Percentiles rank a stretch among this genome's conserved stretches.
Evolutionary conservation across 1,284 basidiomycete species (phyloP).

Genomic region (Grifola frondosa): DNA sequence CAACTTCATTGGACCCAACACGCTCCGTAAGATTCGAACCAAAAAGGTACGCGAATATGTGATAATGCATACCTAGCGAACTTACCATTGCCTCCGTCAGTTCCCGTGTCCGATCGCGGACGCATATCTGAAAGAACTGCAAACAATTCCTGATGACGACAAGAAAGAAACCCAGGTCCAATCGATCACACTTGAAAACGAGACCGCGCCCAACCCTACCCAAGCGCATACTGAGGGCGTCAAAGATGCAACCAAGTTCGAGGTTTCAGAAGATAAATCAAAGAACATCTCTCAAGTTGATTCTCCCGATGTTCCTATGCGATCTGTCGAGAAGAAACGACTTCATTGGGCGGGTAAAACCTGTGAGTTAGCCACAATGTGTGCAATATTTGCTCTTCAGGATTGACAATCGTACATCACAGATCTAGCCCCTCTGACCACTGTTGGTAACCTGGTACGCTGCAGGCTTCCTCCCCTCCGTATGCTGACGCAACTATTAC

Average conservation of each 20-base stretch:
- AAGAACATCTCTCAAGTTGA: conserved; percentile 43
- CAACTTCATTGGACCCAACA: conserved; percentile 66
- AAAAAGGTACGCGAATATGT: conserved; percentile 54
- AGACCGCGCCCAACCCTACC: conserved; percentile 6
- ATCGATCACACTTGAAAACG: not conserved
- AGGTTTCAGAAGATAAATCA: conserved; percentile 3
- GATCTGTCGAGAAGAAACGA: conserved; percentile 84
- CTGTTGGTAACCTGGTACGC: conserved; percentile 88
- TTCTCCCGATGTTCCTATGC: conserved; percentile 64
- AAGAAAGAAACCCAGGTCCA: conserved; percentile 27
- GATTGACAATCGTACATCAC: conserved; percentile 5
- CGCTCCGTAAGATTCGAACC: conserved; percentile 58
- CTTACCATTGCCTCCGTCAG: conserved; percentile 33
- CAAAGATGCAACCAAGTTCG: not conserved
- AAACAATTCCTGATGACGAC: conserved; percentile 39
- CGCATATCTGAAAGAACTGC: conserved; percentile 66
- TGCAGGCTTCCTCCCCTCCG: not conserved
- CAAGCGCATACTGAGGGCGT: conserved; percentile 33
- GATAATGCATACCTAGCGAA: not conserved
- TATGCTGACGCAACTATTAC: not conserved
- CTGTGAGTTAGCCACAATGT: conserved; percentile 48
- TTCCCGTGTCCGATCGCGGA: conserved; percentile 68
- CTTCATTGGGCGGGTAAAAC: conserved; percentile 87
- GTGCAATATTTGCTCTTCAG: not conserved
- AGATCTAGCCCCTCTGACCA: conserved; percentile 94